These are phyloP conservation scores for Lepidium didymum DNA, from an alignment of 345 rosid species.

Conservation along the genomic window DNA sequence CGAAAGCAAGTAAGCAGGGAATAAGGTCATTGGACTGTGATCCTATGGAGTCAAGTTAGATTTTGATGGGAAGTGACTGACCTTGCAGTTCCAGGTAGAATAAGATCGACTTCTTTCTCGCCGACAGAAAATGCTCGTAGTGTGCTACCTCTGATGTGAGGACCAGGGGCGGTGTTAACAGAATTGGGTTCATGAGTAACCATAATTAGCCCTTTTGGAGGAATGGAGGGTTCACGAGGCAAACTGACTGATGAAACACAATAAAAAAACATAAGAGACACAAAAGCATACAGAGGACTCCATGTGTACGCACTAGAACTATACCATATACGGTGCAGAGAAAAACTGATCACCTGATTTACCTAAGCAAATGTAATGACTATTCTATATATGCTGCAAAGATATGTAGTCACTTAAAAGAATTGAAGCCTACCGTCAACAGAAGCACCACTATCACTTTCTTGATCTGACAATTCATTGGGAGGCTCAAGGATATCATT, in stretches of 20 bases:
- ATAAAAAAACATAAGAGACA: not conserved
- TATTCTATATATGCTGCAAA: not conserved
- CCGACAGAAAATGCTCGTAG: constrained; percentile 66
- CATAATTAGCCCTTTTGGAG: constrained; percentile 57
- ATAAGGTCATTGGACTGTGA: not conserved
- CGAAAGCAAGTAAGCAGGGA: not conserved
- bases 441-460: constrained; percentile 34
- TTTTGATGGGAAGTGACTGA: constrained; percentile 10
- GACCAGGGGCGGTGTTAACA: constrained; percentile 67
- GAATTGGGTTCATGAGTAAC: constrained; percentile 73
- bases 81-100: constrained; percentile 88
- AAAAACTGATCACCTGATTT: too few species aligned
- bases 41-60: not conserved
- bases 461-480: constrained; percentile 33
- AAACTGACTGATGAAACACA: constrained; percentile 32
- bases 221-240: constrained; percentile 43
- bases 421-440: constrained; percentile 40
- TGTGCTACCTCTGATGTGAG: constrained; percentile 80
- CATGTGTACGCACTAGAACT: not conserved
- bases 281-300: not conserved
- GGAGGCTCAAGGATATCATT: constrained; percentile 44
- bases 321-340: too few species aligned
- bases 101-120: constrained; percentile 77
- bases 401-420: not conserved
- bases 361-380: not conserved